Conservation (phyloP, 1,139 yeast genomes). For the Scheffersomyces parashehatae region DNA sequence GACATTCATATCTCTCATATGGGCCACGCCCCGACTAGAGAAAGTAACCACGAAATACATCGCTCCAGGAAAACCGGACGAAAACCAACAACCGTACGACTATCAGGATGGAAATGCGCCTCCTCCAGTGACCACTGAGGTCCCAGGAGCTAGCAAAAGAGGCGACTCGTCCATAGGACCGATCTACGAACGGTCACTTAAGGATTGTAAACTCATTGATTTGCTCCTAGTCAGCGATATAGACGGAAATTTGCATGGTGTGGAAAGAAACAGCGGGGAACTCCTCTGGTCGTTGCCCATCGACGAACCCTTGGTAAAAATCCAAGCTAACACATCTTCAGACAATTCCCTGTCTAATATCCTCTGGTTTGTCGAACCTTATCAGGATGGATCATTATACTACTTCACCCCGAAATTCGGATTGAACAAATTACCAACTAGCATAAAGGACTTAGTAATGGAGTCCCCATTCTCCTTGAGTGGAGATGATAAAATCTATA, state of each 20-base stretch:
- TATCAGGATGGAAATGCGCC: constrained; percentile 1
- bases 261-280: constrained; percentile 76
- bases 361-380: constrained; percentile 88
- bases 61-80: constrained; percentile 4
- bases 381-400: constrained; percentile 81
- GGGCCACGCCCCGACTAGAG: constrained; percentile 28
- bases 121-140: constrained; percentile 6
- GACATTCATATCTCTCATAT: constrained; percentile 1
- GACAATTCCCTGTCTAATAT: constrained; percentile 31
- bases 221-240: constrained; percentile 74
- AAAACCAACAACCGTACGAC: constrained; percentile 3
- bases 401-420: constrained; percentile 81
- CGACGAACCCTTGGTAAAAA: constrained; percentile 52
- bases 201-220: constrained; percentile 61
- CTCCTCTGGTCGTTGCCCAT: constrained; percentile 74
- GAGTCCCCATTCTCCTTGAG: constrained; percentile 80
- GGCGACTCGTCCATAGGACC: constrained; percentile 23
- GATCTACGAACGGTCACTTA: constrained; percentile 40
- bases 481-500: constrained; percentile 87
- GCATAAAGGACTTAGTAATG: constrained; percentile 74
- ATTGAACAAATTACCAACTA: constrained; percentile 76
- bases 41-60: constrained; percentile 16
- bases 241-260: constrained; percentile 85
- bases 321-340: constrained; percentile 28
- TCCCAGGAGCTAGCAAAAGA: constrained; percentile 1